Evolutionary conservation across 345 rosid species (phyloP), one percentile per base, ranked within the genome.

Genomic region (Populus ilicifolia): DNA sequence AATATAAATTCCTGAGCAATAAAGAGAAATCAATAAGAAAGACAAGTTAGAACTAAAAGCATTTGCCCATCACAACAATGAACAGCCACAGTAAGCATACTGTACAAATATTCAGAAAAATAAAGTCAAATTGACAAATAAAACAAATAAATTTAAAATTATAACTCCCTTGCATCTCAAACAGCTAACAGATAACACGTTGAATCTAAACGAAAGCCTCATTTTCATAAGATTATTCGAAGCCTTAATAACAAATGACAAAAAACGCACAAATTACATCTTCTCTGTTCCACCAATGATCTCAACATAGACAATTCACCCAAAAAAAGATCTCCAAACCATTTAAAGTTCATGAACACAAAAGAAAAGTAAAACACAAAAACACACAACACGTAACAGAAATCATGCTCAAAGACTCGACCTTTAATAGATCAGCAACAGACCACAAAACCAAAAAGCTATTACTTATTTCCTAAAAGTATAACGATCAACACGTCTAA

Each of bases 1-100:
- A 20, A 94, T 94, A 80, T 93, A 93, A 46, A 94, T 93, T 27
- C 98, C 98, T 94, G 72, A 36, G 1, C 27, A 62, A 48, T 25
- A 56, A 71, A 72, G 2, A 66, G 6, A n/a, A 30, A 7, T 0
- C 33, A 23, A 6, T 7, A 0, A 2, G 13, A 59, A 12, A 11
- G 11, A 11, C 63, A 9, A 3, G 29, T n/a, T 4, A n/a, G 25
- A 59, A 1, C 63, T n/a, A 59, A 59, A 59, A 59, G 29, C 11
- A 10, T n/a, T 59, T 59, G 1, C 29, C 14, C 62, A 56, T n/a
- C 62, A 56, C 27, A 56, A 10, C 12, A 23, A 56, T 8, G 62
- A 2, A 23, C 11, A 56, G 27, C 27, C 27, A 56, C 3, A 21
- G 21, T 2, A 54, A 54, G 27, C 63, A 56, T 3, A n/a, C 29